phyloP scores from a whole-genome alignment of 192 early-diverging fungal species.

The Coemansia sp. region DNA sequence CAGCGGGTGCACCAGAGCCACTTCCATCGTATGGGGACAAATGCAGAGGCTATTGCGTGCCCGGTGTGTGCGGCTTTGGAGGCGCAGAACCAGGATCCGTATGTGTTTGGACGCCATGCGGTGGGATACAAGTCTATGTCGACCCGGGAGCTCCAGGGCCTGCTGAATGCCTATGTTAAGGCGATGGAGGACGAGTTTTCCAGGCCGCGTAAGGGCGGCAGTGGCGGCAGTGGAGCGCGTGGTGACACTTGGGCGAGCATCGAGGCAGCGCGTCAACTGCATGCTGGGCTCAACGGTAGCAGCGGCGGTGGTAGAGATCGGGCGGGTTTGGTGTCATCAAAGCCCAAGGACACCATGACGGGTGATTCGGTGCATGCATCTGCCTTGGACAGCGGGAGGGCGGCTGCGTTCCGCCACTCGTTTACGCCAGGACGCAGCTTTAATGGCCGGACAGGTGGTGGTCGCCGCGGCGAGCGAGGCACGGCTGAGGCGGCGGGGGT shows the following conservation, averaged over 20 bases:
- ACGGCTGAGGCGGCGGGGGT: not conserved
- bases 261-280: no score
- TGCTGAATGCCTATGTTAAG: conserved; percentile 43
- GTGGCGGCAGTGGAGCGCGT: no score
- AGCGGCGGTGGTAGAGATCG: not conserved
- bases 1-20: conserved; percentile 37
- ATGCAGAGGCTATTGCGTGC: not conserved
- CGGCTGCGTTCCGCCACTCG: conserved; percentile 7
- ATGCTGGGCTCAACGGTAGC: no score
- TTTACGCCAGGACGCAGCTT: no score
- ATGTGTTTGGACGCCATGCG: conserved; percentile 36
- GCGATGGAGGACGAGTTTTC: conserved; percentile 37
- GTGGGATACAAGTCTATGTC: conserved; percentile 34
- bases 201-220: not conserved
- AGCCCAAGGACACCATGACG: not conserved
- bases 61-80: conserved; percentile 31
- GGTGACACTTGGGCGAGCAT: no score
- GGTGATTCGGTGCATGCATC: not conserved
- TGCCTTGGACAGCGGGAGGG: not conserved
- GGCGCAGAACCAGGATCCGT: conserved; percentile 48
- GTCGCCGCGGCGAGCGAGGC: not conserved
- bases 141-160: conserved; percentile 33
- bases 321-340: not conserved
- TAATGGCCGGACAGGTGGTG: no score
- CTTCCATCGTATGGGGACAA: conserved; percentile 10